Evolutionary conservation across 441 rosid genomes (phyloP).

Genomic region (Erysimum pusillum): DNA sequence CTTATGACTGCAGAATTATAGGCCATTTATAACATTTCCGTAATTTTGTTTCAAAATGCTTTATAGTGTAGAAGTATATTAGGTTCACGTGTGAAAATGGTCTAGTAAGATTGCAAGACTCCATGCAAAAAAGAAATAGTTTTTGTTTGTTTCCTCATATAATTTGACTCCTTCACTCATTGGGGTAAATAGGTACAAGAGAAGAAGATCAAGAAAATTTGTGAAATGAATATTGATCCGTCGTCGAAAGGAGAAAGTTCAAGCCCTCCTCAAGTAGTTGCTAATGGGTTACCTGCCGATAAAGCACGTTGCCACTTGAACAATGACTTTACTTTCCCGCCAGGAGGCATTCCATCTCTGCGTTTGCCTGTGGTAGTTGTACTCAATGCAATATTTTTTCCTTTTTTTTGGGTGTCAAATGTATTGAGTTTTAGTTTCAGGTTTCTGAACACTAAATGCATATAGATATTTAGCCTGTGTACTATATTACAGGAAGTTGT

Average conservation of each 20-base stretch:
- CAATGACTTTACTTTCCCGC: conserved; percentile 75
- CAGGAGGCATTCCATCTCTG: conserved; percentile 84
- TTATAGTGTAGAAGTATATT: neutral
- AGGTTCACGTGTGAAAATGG: conserved; percentile 21
- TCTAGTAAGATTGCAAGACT: conserved; percentile 19
- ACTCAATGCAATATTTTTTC: conserved; percentile 43
- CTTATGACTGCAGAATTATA: conserved; percentile 4
- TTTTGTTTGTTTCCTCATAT: conserved; percentile 25
- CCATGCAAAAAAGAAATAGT: conserved; percentile 2
- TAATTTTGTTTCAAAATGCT: conserved; percentile 19
- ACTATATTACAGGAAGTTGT: conserved; percentile 18
- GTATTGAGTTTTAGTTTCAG: conserved; percentile 16
- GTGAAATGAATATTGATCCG: conserved; percentile 88
- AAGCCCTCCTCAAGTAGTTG: conserved; percentile 53
- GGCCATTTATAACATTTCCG: neutral
- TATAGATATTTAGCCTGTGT: conserved; percentile 20
- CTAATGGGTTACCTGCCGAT: conserved; percentile 74
- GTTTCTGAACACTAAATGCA: conserved; percentile 19
- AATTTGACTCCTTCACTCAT: conserved; percentile 11
- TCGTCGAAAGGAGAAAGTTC: conserved; percentile 64
- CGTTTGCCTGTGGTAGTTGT: conserved; percentile 96
- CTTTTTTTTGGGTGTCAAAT: conserved; percentile 1
- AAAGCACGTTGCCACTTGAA: conserved; percentile 50
- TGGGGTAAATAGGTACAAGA: conserved; percentile 82
- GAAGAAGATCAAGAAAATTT: conserved; percentile 90